These are phyloP conservation scores for Trichosporon faecale DNA, from an alignment of 1,284 basidiomycete species.

Conservation along the genomic window DNA sequence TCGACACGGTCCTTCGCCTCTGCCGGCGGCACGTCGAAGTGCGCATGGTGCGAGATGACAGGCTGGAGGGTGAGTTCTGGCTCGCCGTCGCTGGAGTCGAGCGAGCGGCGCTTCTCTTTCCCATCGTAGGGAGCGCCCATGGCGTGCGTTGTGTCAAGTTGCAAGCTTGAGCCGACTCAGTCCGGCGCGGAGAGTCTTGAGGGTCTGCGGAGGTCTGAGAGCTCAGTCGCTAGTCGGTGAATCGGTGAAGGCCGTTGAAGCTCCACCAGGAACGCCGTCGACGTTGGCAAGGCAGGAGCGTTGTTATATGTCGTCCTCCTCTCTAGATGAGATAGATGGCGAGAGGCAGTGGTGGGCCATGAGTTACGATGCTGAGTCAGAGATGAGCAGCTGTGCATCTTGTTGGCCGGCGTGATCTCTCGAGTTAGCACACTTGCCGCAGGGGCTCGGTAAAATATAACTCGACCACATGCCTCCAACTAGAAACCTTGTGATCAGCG, in stretches of 20 bases:
- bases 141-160: neutral
- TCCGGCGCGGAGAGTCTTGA: neutral
- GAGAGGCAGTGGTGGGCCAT: too few species aligned
- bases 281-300: too few species aligned
- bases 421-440: neutral
- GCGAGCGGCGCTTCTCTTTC: neutral
- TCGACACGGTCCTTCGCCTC: slow-evolving; percentile 16
- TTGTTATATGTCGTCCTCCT: too few species aligned
- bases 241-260: neutral
- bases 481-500: too few species aligned
- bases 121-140: neutral
- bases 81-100: neutral
- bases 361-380: too few species aligned
- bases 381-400: neutral
- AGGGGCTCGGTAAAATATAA: neutral
- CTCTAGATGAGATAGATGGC: too few species aligned
- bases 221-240: too few species aligned
- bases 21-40: slow-evolving; percentile 24
- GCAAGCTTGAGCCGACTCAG: neutral
- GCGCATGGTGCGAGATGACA: slow-evolving; percentile 24
- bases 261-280: neutral
- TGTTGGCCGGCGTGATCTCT: neutral
- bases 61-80: neutral
- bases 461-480: too few species aligned
- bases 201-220: too few species aligned